phyloP scores from a whole-genome alignment of 73 alveolate species.

The Paramecium caudatum region DNA sequence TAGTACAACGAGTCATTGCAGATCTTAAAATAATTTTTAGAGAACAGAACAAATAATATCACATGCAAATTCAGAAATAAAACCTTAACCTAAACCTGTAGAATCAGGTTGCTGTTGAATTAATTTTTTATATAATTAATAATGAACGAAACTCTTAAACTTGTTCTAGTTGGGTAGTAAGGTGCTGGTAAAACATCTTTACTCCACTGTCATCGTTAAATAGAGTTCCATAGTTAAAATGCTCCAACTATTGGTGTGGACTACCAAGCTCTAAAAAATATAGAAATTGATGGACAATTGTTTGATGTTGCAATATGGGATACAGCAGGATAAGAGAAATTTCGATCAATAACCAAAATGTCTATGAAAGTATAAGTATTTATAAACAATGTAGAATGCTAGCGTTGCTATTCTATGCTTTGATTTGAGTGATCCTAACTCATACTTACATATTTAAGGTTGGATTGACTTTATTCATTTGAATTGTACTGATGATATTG shows the following conservation, averaged over 20 bases:
- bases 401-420: conserved; percentile 35
- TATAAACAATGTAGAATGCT: conserved; percentile 3
- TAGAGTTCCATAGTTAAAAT: conserved; percentile 3
- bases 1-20: too few species aligned
- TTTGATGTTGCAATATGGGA: conserved; percentile 51
- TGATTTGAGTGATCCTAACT: conserved; percentile 52
- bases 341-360: conserved; percentile 6
- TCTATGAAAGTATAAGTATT: background rate
- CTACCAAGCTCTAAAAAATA: conserved; percentile 2
- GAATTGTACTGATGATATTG: background rate
- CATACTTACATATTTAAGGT: background rate
- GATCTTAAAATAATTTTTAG: too few species aligned
- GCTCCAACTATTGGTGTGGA: conserved; percentile 21
- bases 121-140: conserved; percentile 15
- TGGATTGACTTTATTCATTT: conserved; percentile 22
- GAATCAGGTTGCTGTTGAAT: conserved; percentile 41
- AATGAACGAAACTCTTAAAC: conserved; percentile 24
- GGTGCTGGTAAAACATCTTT: conserved; percentile 58
- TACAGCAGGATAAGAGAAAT: conserved; percentile 63
- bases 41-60: too few species aligned
- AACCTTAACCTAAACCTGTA: too few species aligned
- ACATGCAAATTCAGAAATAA: too few species aligned
- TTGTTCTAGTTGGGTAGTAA: conserved; percentile 14
- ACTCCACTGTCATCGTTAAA: background rate
- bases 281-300: background rate